Percentiles rank a stretch among this genome's conserved stretches.
Evolutionary conservation across 306 rosid genomes (phyloP).

Genomic region (Medicago arabica): DNA sequence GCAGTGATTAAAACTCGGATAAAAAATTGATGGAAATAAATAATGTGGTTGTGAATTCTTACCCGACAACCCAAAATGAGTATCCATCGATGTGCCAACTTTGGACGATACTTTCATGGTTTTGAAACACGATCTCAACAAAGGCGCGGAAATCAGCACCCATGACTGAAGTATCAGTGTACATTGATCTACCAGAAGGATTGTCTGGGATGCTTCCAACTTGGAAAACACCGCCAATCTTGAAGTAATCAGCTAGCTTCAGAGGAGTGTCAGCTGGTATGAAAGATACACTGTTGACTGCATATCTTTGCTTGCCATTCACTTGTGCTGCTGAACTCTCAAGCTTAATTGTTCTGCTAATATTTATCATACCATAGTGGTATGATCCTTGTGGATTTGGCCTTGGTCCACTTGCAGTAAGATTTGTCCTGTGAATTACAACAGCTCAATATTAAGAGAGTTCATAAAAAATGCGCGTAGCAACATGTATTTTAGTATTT

Average conservation of each 20-base stretch:
- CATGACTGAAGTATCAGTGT: constrained; percentile 85
- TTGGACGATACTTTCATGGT: constrained; percentile 72
- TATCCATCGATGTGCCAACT: constrained; percentile 91
- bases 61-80: constrained; percentile 98
- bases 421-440: constrained; percentile 68
- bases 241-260: constrained; percentile 88
- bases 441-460: not conserved
- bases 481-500: not conserved
- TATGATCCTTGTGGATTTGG: constrained; percentile 98
- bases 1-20: not conserved
- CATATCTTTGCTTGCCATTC: constrained; percentile 77
- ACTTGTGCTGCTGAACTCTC: constrained; percentile 81
- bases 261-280: constrained; percentile 77
- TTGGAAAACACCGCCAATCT: constrained; percentile 69
- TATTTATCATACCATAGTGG: constrained; percentile 80
- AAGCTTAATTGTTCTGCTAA: constrained; percentile 67
- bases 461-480: not conserved
- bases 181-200: constrained; percentile 60
- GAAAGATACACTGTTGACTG: constrained; percentile 78
- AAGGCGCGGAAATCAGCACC: constrained; percentile 85
- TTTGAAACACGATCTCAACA: constrained; percentile 81
- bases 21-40: not conserved
- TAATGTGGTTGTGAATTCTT: constrained; percentile 27
- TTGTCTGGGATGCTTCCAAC: constrained; percentile 78
- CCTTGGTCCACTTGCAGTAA: constrained; percentile 96